Conservation (phyloP, 371 early-diverging fungal genomes). For the Rhizopus delemar region DNA sequence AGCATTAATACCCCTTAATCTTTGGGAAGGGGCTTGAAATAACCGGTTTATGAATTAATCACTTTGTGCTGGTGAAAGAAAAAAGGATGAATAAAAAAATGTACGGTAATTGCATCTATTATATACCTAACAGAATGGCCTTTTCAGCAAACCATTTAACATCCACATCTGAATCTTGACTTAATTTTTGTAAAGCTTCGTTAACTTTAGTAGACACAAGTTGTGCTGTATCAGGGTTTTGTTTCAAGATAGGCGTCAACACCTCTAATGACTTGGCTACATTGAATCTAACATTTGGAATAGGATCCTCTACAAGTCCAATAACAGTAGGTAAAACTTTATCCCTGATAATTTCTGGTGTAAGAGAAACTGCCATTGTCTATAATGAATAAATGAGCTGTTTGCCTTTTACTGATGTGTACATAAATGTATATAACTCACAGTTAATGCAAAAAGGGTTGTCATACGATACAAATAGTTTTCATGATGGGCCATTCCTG, state of each 20-base stretch:
- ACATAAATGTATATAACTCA: conserved; percentile 36
- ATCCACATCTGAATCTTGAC: conserved; percentile 88
- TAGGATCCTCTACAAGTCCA: conserved; percentile 85
- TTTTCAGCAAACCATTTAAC: conserved; percentile 90
- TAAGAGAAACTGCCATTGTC: conserved; percentile 85
- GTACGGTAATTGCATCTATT: no score
- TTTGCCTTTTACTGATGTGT: not conserved
- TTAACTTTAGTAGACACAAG: conserved; percentile 71
- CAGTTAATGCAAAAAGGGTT: conserved; percentile 90
- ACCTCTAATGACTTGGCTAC: conserved; percentile 93
- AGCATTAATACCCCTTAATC: no score
- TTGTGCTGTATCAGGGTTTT: conserved; percentile 57
- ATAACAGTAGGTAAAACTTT: conserved; percentile 86
- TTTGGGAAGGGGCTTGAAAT: no score
- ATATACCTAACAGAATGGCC: conserved; percentile 65
- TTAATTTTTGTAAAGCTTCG: conserved; percentile 79
- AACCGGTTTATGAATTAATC: no score
- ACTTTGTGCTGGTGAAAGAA: no score
- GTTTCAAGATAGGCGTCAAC: conserved; percentile 77
- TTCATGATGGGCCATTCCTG: conserved; percentile 80
- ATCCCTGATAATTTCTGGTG: conserved; percentile 87
- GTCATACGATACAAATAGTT: conserved; percentile 98
- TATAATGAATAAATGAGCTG: conserved; percentile 18
- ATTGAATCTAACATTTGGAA: conserved; percentile 99
- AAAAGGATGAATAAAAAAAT: no score